Conservation (phyloP, 2,329 filamentous ascomycete genomes). For the Colletotrichum sp. region DNA sequence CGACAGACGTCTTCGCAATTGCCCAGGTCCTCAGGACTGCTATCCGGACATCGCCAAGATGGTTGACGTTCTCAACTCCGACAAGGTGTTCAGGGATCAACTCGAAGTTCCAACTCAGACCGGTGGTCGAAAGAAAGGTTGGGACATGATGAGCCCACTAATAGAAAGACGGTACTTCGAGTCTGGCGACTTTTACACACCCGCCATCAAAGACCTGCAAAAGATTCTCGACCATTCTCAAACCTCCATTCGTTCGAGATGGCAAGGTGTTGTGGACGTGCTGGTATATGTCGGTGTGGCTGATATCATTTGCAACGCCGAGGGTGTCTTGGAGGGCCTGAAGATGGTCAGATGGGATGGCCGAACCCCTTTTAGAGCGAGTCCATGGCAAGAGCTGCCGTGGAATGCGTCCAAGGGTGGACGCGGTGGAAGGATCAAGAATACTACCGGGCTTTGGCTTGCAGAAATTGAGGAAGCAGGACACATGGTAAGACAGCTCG, state of each 20-base stretch:
- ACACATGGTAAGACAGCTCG: background rate
- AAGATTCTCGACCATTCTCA: background rate
- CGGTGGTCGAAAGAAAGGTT: background rate
- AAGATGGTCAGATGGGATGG: background rate
- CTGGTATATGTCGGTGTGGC: background rate
- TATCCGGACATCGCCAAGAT: background rate
- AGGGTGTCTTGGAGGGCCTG: background rate
- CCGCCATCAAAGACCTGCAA: background rate
- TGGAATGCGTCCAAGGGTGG: background rate
- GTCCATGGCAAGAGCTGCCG: background rate
- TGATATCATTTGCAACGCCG: conserved; percentile 9
- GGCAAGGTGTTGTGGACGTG: background rate
- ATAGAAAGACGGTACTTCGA: background rate
- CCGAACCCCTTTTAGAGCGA: background rate
- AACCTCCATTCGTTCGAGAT: background rate
- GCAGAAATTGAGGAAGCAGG: background rate
- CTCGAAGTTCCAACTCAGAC: background rate
- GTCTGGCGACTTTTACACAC: background rate
- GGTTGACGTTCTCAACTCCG: background rate
- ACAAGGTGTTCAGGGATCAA: background rate
- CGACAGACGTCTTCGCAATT: background rate
- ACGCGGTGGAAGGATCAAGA: background rate
- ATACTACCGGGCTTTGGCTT: background rate
- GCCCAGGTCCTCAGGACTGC: background rate
- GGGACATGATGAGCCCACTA: background rate